A percentile compares a stretch with the other conserved stretches of the same genome.
Evolutionary conservation across 2,329 filamentous ascomycete species (phyloP).

Genomic region (Aspergillus vadensis): DNA sequence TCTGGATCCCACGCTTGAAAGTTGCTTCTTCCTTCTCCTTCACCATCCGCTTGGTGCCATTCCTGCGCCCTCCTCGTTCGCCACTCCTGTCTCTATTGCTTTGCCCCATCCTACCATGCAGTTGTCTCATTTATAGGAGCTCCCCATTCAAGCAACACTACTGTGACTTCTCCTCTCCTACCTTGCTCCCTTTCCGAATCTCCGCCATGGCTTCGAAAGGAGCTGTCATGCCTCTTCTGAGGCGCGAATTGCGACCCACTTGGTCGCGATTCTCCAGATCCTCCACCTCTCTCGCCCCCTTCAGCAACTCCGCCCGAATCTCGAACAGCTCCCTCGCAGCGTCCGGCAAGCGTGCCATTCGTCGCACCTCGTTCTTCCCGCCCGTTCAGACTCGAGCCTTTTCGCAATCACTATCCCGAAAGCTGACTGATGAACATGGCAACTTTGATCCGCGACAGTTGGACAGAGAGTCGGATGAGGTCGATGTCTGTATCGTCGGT

Average conservation of each 20-base stretch:
- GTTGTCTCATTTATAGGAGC: constrained; percentile 12
- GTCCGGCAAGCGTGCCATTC: constrained; percentile 21
- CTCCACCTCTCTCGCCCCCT: constrained; percentile 26
- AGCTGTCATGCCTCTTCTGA: constrained; percentile 44
- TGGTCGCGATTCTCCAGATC: constrained; percentile 32
- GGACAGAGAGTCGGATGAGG: constrained; percentile 87
- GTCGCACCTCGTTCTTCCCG: constrained; percentile 25
- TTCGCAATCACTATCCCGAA: constrained; percentile 45
- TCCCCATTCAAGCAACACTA: constrained; percentile 4
- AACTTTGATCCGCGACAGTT: constrained; percentile 66
- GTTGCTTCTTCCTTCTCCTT: not conserved
- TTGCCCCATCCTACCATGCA: constrained; percentile 18
- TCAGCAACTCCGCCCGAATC: constrained; percentile 23
- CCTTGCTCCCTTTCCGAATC: constrained; percentile 1
- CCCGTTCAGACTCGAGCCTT: constrained; percentile 45
- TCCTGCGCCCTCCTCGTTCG: not conserved
- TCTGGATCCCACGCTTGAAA: not conserved
- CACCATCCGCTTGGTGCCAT: not conserved
- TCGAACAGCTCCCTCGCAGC: constrained; percentile 24
- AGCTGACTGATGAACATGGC: constrained; percentile 53
- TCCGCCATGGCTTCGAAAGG: constrained; percentile 45
- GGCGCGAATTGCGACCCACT: constrained; percentile 40
- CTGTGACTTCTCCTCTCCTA: constrained; percentile 2
- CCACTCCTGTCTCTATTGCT: not conserved
- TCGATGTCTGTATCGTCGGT: constrained; percentile 95